Conservation (phyloP, 192 early-diverging fungal species). For the Coemansia asiatica region DNA sequence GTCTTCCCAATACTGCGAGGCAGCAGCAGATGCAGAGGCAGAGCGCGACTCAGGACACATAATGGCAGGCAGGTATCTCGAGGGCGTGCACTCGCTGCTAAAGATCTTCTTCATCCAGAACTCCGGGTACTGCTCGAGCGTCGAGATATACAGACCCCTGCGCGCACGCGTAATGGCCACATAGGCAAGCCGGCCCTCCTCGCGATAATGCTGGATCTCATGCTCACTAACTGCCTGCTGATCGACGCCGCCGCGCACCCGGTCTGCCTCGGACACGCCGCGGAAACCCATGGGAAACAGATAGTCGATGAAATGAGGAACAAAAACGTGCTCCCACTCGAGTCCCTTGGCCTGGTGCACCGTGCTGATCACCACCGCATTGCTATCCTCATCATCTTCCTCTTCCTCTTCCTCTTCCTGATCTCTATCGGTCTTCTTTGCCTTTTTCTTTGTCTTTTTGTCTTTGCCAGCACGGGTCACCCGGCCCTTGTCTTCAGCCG, state of each 20-base stretch:
- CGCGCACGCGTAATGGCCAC: constrained; percentile 51
- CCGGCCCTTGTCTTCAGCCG: constrained; percentile 36
- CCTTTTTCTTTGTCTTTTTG: background rate
- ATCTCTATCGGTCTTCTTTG: background rate
- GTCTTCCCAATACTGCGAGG: too few species aligned
- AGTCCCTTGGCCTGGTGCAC: constrained; percentile 54
- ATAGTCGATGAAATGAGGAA: constrained; percentile 48
- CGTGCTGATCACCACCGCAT: constrained; percentile 37
- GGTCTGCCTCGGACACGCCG: constrained; percentile 11
- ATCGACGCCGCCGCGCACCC: background rate
- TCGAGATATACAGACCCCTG: constrained; percentile 41
- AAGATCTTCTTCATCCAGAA: constrained; percentile 37
- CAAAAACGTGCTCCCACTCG: constrained; percentile 50
- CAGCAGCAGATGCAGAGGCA: background rate
- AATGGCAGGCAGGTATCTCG: constrained; percentile 39
- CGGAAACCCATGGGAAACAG: constrained; percentile 52
- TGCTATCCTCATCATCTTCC: background rate
- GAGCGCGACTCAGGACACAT: constrained; percentile 15
- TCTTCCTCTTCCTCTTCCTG: background rate
- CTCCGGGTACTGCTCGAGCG: constrained; percentile 24
- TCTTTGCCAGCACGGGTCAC: background rate
- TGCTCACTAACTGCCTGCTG: background rate
- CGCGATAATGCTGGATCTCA: constrained; percentile 33
- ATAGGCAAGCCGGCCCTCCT: constrained; percentile 48
- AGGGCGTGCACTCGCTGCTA: constrained; percentile 14